These are phyloP conservation scores for Populus davidiana DNA, from an alignment of 345 rosid genomes.

Conservation along the genomic window DNA sequence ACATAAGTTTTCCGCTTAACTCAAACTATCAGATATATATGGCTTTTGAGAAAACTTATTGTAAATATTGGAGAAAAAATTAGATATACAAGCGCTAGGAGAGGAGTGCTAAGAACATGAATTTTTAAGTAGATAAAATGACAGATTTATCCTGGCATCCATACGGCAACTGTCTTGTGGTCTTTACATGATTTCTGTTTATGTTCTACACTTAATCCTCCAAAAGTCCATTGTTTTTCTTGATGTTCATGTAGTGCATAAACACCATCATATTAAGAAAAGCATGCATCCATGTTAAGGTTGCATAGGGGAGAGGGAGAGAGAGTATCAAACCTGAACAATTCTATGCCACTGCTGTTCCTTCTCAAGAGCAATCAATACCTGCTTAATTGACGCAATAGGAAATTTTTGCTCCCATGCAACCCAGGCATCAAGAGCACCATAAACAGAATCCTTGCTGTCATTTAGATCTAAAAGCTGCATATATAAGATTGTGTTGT, in stretches of 20 bases:
- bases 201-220: background rate
- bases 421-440: slow-evolving; percentile 94
- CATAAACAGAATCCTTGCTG: slow-evolving; percentile 77
- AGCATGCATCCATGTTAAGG: background rate
- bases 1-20: background rate
- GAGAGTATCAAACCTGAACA: slow-evolving; percentile 57
- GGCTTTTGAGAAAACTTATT: background rate
- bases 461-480: slow-evolving; percentile 78
- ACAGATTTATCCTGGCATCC: background rate
- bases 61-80: too few species aligned
- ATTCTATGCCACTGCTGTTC: slow-evolving; percentile 86
- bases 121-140: background rate
- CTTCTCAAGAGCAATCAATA: slow-evolving; percentile 65
- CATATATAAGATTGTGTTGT: background rate
- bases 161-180: background rate
- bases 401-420: slow-evolving; percentile 94
- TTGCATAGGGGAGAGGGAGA: background rate
- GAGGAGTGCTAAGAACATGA: background rate
- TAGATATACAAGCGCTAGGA: background rate
- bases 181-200: background rate
- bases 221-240: background rate
- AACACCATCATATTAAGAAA: background rate
- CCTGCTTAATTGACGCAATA: slow-evolving; percentile 64
- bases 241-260: background rate
- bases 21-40: too few species aligned